Base-by-base conservation (phyloP, 2,329 filamentous ascomycete species). In the Colletotrichum theobromicola region DNA sequence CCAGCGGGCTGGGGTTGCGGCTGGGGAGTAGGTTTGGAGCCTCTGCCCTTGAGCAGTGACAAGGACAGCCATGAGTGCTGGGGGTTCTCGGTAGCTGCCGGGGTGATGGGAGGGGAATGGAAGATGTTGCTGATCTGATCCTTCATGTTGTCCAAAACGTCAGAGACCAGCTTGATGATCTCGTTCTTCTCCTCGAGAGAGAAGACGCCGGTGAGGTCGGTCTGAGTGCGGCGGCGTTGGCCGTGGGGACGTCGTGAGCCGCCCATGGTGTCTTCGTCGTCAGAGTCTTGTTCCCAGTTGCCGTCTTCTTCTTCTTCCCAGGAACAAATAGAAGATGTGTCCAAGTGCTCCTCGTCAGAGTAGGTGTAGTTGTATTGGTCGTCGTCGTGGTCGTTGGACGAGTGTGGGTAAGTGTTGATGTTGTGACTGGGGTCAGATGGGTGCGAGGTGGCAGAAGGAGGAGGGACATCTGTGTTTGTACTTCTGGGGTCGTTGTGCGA, bases 81-180 rank as follows among this genome's bases (percentile, higher is more conserved):
- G 8, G 79, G 80, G n/a, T 81, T 75, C 18, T 82, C 80, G 21
- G 75, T 78, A 5, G 79, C 70, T 46, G 82, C 77, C 24, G 83
- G 81, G 9, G 82, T 80, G 37, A 81, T 79, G 18, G 83, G 82
- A 26, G 87, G 83, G 7, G 84, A 85, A 76, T 91, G 88, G 76
- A 92, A 92, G 72, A 86, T 85, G 66, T 86, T 85, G 75, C 81
- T 84, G 72, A 92, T 84, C 53, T 90, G 86, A 66, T 85, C 86
- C 70, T 88, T 85, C 84, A 93, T 90, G 46, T 85, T 85, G 63
- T 92, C 90, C 42, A 88, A 88, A 75, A 91, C 88, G 60, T 86
- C 85, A 30, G 80, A 84, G 72, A 90, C 81, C 15, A 93, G 84
- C 5, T 85, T 83, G n/a, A 84, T 82, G 53, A 93, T 81, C 72